phyloP scores from a whole-genome alignment of 106 monocot species.

The Hemerocallis citrina region DNA sequence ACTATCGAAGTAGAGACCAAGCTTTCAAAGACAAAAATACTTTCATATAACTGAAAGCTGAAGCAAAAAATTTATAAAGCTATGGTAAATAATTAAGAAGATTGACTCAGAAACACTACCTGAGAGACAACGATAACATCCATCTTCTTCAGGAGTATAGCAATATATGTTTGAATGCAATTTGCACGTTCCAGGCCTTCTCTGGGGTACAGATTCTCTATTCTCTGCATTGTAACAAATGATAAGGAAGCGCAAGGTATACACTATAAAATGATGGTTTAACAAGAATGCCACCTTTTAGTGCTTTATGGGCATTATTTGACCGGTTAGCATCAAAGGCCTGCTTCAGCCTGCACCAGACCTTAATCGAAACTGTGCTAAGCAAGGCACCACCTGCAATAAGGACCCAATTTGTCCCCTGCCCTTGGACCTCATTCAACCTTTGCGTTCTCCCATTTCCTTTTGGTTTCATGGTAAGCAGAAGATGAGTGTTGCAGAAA shows the following conservation, averaged over 20 bases:
- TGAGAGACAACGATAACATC: slow-evolving; percentile 41
- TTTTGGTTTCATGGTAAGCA: slow-evolving; percentile 52
- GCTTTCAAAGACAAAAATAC: no score
- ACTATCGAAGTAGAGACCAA: no score
- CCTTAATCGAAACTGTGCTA: slow-evolving; percentile 59
- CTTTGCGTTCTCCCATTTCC: slow-evolving; percentile 30
- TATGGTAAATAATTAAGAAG: background rate
- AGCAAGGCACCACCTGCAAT: slow-evolving; percentile 74
- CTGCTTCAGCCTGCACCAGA: slow-evolving; percentile 70
- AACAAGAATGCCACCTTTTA: slow-evolving; percentile 29
- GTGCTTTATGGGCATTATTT: slow-evolving; percentile 12
- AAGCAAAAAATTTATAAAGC: no score
- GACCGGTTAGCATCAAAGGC: slow-evolving; percentile 34
- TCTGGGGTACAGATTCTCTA: slow-evolving; percentile 16
- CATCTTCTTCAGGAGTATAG: slow-evolving; percentile 33
- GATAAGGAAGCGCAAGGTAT: background rate
- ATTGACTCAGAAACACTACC: slow-evolving; percentile 11
- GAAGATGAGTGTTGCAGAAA: slow-evolving; percentile 1
- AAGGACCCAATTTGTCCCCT: slow-evolving; percentile 79
- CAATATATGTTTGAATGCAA: slow-evolving; percentile 44
- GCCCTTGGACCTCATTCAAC: slow-evolving; percentile 30
- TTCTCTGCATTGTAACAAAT: slow-evolving; percentile 22
- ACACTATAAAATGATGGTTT: background rate
- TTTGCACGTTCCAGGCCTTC: slow-evolving; percentile 26
- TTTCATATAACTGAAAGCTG: no score